Evolutionary conservation across 129 eudicot genomes (phyloP).

Genomic region (Chrysanthemum lavandulifolium): DNA sequence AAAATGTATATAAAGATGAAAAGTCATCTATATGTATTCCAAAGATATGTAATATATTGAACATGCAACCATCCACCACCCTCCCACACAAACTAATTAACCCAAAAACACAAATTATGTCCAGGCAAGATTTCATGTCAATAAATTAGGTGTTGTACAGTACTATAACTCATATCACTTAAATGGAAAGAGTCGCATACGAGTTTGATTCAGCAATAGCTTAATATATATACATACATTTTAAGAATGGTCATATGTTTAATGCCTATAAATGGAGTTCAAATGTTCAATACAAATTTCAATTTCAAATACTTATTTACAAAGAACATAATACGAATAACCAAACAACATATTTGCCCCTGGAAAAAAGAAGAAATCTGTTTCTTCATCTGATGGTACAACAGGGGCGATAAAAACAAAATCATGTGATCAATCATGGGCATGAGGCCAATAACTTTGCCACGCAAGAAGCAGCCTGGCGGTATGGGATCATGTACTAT

Average conservation of each 20-base stretch:
- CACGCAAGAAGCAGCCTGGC: conserved; percentile 93
- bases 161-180: conserved; percentile 3
- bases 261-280: neutral
- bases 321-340: neutral
- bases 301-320: conserved; percentile 3
- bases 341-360: conserved; percentile 12
- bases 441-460: conserved; percentile 92
- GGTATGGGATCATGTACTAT: conserved; percentile 79
- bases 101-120: neutral
- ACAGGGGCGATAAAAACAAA: conserved; percentile 4
- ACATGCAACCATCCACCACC: no score
- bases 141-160: conserved; percentile 17
- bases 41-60: no score
- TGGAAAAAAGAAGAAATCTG: neutral
- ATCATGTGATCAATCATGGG: conserved; percentile 47
- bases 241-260: conserved; percentile 1
- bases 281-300: neutral
- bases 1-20: no score
- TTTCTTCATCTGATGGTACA: conserved; percentile 8
- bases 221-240: conserved; percentile 3
- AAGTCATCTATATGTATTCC: no score
- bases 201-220: neutral
- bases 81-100: no score
- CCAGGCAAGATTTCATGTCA: conserved; percentile 8
- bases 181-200: neutral